Evolutionary conservation across 495 filamentous ascomycete species (phyloP).

Genomic region (Podospora fimiseda): DNA sequence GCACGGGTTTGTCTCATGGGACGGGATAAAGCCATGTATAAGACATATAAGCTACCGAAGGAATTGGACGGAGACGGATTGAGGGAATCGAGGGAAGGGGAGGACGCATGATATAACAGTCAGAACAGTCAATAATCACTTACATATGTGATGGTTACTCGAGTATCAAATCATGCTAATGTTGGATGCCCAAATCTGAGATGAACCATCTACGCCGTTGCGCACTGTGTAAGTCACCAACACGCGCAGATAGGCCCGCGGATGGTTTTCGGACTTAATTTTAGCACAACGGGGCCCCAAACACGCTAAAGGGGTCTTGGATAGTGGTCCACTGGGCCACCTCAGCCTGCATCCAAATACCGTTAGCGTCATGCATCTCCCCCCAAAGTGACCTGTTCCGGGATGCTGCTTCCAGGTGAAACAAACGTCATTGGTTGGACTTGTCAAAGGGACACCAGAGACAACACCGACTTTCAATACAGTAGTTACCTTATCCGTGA

Average conservation of each 20-base stretch:
- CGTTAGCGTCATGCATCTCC: slow-evolving; percentile 5
- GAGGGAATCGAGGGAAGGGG: not conserved
- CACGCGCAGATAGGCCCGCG: not conserved
- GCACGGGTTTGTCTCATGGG: slow-evolving; percentile 41
- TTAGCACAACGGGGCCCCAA: not conserved
- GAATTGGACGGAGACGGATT: slow-evolving; percentile 9
- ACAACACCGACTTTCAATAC: not conserved
- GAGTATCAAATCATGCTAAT: no score
- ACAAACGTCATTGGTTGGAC: slow-evolving; percentile 10
- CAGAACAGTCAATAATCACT: no score
- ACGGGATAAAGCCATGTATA: slow-evolving; percentile 36
- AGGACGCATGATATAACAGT: not conserved
- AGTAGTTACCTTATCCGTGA: no score
- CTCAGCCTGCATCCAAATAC: not conserved
- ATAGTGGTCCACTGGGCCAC: not conserved
- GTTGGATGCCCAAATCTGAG: not conserved
- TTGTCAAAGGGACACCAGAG: no score
- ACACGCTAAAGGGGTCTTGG: slow-evolving; percentile 5
- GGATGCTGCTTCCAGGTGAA: slow-evolving; percentile 6
- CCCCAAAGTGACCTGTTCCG: not conserved
- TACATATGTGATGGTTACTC: no score
- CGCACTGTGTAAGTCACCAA: slow-evolving; percentile 7
- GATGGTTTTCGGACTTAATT: not conserved
- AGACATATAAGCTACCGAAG: slow-evolving; percentile 34
- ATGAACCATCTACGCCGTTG: not conserved